Conservation (phyloP, 495 filamentous ascomycete species). For the Trichoderma reesei region DNA sequence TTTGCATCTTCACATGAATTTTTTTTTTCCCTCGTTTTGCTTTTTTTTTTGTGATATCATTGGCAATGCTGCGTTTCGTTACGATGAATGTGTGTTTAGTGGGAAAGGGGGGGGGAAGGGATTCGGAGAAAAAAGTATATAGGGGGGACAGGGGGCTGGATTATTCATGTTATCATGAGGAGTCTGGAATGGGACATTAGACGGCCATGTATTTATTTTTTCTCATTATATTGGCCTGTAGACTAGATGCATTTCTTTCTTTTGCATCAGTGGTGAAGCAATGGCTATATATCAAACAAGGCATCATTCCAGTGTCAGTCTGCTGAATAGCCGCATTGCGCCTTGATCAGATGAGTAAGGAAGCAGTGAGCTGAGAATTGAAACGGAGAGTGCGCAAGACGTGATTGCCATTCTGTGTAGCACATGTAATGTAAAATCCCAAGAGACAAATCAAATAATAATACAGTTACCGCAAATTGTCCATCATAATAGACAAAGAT, state of each 20-base stretch:
- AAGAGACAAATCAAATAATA: no score
- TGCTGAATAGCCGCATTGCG: neutral
- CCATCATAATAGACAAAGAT: no score
- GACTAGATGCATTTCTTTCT: neutral
- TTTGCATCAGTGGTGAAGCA: neutral
- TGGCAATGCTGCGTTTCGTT: neutral
- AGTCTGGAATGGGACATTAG: neutral
- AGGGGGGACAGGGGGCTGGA: neutral
- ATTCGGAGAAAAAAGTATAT: neutral
- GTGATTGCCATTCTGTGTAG: no score
- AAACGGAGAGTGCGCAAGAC: no score
- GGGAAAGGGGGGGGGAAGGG: neutral
- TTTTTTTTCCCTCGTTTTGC: neutral
- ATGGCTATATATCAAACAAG: neutral
- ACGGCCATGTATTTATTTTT: neutral
- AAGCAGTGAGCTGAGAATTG: no score
- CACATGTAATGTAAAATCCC: no score
- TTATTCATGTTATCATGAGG: neutral
- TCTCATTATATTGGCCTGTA: neutral
- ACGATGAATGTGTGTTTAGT: neutral
- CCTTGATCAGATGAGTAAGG: neutral
- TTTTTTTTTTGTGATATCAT: neutral
- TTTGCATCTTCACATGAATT: neutral
- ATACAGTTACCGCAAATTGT: no score
- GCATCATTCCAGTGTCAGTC: neutral